These are phyloP conservation scores for Zelonia costaricensis DNA, from an alignment of 208 protist species.

Conservation along the genomic window DNA sequence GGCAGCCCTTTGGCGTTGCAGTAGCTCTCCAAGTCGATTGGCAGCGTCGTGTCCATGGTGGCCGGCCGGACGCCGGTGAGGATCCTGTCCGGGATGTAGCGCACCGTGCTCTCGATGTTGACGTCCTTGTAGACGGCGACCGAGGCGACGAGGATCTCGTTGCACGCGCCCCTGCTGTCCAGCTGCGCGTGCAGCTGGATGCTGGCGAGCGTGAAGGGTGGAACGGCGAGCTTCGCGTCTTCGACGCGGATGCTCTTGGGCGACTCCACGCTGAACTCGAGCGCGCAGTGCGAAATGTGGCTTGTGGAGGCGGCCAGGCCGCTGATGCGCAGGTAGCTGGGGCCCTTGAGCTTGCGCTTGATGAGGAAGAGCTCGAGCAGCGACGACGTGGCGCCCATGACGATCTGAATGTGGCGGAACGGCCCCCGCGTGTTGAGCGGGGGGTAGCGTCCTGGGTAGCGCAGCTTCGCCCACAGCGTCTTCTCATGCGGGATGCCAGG, in stretches of 20 bases:
- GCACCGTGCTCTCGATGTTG: conserved; percentile 62
- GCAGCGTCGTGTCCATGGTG: conserved; percentile 38
- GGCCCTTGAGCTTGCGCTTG: conserved; percentile 94
- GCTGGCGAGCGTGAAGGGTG: conserved; percentile 85
- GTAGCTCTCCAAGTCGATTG: conserved; percentile 79
- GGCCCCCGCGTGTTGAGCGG: conserved; percentile 39
- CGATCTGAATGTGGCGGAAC: conserved; percentile 67
- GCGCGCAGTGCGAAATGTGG: conserved; percentile 81
- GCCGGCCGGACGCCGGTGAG: conserved; percentile 66
- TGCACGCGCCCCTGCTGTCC: conserved; percentile 58
- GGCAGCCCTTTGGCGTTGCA: conserved; percentile 70
- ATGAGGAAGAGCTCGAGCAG: conserved; percentile 94
- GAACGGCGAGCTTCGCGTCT: conserved; percentile 54
- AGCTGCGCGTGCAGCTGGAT: conserved; percentile 91
- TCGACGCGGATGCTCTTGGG: conserved; percentile 75
- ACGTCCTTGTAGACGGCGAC: conserved; percentile 83
- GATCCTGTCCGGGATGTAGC: conserved; percentile 41
- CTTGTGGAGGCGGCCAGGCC: conserved; percentile 31
- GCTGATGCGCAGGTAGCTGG: conserved; percentile 84
- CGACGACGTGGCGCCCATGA: conserved; percentile 85
- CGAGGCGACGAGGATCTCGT: conserved; percentile 93
- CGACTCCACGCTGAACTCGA: conserved; percentile 77
- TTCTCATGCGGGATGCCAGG: conserved; percentile 74
- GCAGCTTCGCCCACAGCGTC: conserved; percentile 88
- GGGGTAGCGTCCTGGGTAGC: conserved; percentile 78